phyloP scores from a whole-genome alignment of 225 moss, liverwort and hornwort species.

The Sphagnum tenellum region DNA sequence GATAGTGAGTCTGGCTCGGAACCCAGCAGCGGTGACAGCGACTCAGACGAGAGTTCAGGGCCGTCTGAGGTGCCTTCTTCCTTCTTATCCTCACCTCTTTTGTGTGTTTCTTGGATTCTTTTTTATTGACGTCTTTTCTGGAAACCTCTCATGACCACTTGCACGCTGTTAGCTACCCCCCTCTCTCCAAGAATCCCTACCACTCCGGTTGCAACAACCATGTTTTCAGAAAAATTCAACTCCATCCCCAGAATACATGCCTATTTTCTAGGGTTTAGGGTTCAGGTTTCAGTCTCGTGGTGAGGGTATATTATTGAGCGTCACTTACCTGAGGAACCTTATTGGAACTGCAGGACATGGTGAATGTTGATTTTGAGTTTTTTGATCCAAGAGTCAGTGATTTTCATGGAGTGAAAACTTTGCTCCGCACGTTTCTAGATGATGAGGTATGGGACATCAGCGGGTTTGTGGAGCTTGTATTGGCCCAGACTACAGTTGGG shows the following conservation, averaged over 20 bases:
- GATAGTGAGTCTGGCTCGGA: conserved; percentile 44
- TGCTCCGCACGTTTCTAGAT: conserved; percentile 71
- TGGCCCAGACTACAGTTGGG: conserved; percentile 83
- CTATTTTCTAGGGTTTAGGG: neutral
- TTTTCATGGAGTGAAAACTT: conserved; percentile 78
- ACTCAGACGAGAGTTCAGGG: conserved; percentile 44
- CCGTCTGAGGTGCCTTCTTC: conserved; percentile 29
- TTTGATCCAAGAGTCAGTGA: conserved; percentile 87
- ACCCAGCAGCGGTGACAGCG: conserved; percentile 19
- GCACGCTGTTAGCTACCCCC: too few relatives aligned
- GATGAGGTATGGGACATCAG: conserved; percentile 71
- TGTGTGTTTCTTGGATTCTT: too few relatives aligned
- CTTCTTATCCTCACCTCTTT: neutral
- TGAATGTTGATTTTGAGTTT: conserved; percentile 78
- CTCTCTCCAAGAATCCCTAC: too few relatives aligned
- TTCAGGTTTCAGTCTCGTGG: neutral
- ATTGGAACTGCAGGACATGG: conserved; percentile 48
- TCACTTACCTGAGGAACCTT: neutral
- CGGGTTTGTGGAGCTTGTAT: conserved; percentile 62
- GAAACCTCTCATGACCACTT: too few relatives aligned
- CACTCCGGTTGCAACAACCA: too few relatives aligned
- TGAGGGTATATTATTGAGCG: neutral
- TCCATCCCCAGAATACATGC: neutral
- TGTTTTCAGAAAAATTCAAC: neutral
- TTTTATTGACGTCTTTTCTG: too few relatives aligned